These are phyloP conservation scores for Hymenoscyphus fraxineus DNA, from an alignment of 2,329 filamentous ascomycete genomes.

Conservation along the genomic window DNA sequence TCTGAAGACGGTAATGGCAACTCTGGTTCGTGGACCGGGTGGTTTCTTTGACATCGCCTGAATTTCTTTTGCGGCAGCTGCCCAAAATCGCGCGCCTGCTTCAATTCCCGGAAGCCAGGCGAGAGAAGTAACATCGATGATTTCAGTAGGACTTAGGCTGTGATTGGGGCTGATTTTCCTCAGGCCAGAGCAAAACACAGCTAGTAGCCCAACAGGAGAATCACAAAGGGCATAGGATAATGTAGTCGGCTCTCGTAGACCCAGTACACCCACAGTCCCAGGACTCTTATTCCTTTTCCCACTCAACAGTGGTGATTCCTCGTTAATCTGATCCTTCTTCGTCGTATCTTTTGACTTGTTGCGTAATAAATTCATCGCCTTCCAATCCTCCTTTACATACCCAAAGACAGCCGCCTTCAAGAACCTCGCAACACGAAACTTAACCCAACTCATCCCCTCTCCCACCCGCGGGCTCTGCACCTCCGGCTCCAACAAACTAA, in stretches of 20 bases:
- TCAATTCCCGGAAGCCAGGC: slow-evolving; percentile 67
- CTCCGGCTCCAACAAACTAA: slow-evolving; percentile 58
- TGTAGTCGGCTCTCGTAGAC: slow-evolving; percentile 37
- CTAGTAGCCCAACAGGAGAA: slow-evolving; percentile 55
- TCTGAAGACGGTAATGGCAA: slow-evolving; percentile 28
- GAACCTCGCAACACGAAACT: slow-evolving; percentile 51
- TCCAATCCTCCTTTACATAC: slow-evolving; percentile 51
- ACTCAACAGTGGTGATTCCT: not conserved
- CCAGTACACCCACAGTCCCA: slow-evolving; percentile 21
- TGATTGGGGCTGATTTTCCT: slow-evolving; percentile 40
- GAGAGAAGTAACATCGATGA: slow-evolving; percentile 58
- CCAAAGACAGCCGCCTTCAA: slow-evolving; percentile 51
- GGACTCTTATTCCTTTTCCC: slow-evolving; percentile 2
- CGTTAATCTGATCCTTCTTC: not conserved
- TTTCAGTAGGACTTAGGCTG: slow-evolving; percentile 46
- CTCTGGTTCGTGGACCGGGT: slow-evolving; percentile 12
- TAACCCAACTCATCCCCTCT: slow-evolving; percentile 47
- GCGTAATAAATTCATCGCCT: slow-evolving; percentile 34
- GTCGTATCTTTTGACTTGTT: not conserved
- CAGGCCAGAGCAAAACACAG: slow-evolving; percentile 49
- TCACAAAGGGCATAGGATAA: slow-evolving; percentile 59
- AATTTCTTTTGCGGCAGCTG: slow-evolving; percentile 30
- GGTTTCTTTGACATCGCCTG: slow-evolving; percentile 13
- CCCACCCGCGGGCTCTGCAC: slow-evolving; percentile 46
- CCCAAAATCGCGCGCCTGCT: slow-evolving; percentile 54